phyloP scores from a whole-genome alignment of 768 basidiomycete genomes.

The Boletus rubescentipes region DNA sequence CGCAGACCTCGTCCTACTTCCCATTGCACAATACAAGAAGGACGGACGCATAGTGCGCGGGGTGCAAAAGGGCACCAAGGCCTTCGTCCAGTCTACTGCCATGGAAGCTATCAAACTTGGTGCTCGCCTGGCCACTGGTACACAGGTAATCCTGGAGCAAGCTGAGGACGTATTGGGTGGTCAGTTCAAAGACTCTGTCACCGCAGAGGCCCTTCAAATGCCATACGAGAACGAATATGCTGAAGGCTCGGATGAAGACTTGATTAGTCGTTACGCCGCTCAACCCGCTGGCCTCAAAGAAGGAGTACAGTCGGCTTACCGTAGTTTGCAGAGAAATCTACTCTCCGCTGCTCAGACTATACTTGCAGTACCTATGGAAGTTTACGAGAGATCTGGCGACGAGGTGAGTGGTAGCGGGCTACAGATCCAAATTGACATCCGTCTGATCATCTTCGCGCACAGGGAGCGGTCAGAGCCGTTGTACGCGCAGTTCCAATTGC shows the following conservation, averaged over 20 bases:
- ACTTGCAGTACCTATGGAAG: slow-evolving; percentile 98
- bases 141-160: slow-evolving; percentile 95
- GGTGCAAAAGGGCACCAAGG: slow-evolving; percentile 89
- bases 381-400: slow-evolving; percentile 90
- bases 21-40: slow-evolving; percentile 97
- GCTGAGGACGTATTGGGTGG: slow-evolving; percentile 89
- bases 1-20: slow-evolving; percentile 92
- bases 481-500: slow-evolving; percentile 97
- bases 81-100: slow-evolving; percentile 92
- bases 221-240: slow-evolving; percentile 32
- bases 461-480: slow-evolving; percentile 93
- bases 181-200: slow-evolving; percentile 63
- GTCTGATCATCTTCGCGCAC: slow-evolving; percentile 2
- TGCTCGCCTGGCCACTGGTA: slow-evolving; percentile 91
- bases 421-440: neutral
- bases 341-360: slow-evolving; percentile 97
- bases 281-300: slow-evolving; percentile 84
- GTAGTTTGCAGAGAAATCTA: slow-evolving; percentile 80
- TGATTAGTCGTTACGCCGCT: slow-evolving; percentile 87
- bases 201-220: slow-evolving; percentile 63
- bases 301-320: slow-evolving; percentile 90
- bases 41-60: slow-evolving; percentile 92
- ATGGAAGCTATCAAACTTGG: slow-evolving; percentile 95
- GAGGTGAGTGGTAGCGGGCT: slow-evolving; percentile 54
- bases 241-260: slow-evolving; percentile 45